Conservation (phyloP, 139 green algal genomes). For the Chlorella sp. region DNA sequence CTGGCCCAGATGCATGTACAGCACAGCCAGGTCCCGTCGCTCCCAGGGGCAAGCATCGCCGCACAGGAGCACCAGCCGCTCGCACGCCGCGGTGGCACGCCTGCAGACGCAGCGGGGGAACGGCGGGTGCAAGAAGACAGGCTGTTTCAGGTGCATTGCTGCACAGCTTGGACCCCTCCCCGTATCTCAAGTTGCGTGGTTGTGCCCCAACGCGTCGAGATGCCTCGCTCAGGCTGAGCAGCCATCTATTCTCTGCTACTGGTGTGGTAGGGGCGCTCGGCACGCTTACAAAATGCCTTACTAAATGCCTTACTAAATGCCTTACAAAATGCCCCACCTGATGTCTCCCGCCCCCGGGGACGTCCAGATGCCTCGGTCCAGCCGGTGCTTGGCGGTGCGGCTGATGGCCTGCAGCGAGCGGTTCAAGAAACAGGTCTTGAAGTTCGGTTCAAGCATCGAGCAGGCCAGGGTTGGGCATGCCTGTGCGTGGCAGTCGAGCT, state of each 20-base stretch:
- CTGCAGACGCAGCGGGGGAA: conserved; percentile 1
- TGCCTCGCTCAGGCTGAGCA: too few species aligned
- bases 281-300: too few species aligned
- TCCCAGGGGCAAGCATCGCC: conserved; percentile 49
- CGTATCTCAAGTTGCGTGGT: too few species aligned
- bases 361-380: conserved; percentile 87
- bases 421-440: too few species aligned
- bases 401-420: conserved; percentile 50
- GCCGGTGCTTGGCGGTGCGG: conserved; percentile 67
- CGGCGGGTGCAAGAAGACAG: background rate
- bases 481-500: too few species aligned
- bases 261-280: too few species aligned
- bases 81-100: conserved; percentile 58
- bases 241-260: too few species aligned
- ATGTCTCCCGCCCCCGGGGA: conserved; percentile 75
- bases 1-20: conserved; percentile 67
- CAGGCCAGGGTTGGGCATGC: too few species aligned
- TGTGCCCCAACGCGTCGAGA: too few species aligned
- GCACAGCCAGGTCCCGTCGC: conserved; percentile 60
- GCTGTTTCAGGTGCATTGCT: too few species aligned
- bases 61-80: conserved; percentile 75
- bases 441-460: background rate
- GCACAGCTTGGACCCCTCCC: too few species aligned
- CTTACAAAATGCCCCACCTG: conserved; percentile 13
- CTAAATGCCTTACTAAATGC: too few species aligned